A percentile compares a stretch with the other conserved stretches of the same genome.
Evolutionary conservation across 1,139 yeast species (phyloP).

Genomic region (Scheffersomyces segobiensis): DNA sequence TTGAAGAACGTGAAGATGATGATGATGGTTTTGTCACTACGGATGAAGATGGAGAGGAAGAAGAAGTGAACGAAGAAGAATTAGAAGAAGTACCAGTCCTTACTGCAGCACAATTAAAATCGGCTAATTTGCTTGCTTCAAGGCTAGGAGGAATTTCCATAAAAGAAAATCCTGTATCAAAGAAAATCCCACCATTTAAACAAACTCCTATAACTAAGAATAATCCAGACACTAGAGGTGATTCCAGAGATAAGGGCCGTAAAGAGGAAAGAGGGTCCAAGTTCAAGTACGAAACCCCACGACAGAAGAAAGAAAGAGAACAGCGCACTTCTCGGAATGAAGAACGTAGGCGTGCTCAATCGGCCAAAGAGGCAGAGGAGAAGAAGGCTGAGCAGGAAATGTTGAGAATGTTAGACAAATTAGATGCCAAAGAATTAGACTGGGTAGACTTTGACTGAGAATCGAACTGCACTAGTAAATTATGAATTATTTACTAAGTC

Average conservation of each 20-base stretch:
- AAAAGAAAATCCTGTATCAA: background rate
- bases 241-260: background rate
- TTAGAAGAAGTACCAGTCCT: background rate
- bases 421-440: slow-evolving; percentile 16
- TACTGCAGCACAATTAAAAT: background rate
- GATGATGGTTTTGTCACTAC: slow-evolving; percentile 6
- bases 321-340: slow-evolving; percentile 1
- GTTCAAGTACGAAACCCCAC: slow-evolving; percentile 13
- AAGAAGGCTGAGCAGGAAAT: slow-evolving; percentile 15
- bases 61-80: slow-evolving; percentile 5
- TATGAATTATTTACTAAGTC: background rate
- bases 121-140: slow-evolving; percentile 18
- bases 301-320: slow-evolving; percentile 12
- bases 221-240: background rate
- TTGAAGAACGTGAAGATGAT: background rate
- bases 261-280: background rate
- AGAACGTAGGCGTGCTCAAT: background rate
- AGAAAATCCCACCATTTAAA: background rate
- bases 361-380: slow-evolving; percentile 10
- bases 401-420: slow-evolving; percentile 12
- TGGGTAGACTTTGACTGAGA: slow-evolving; percentile 16
- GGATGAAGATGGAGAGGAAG: slow-evolving; percentile 5
- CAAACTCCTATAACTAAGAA: background rate
- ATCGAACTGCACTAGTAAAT: background rate
- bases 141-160: slow-evolving; percentile 17